phyloP scores from a whole-genome alignment of 495 filamentous ascomycete genomes.

The Haplographium delicatum region DNA sequence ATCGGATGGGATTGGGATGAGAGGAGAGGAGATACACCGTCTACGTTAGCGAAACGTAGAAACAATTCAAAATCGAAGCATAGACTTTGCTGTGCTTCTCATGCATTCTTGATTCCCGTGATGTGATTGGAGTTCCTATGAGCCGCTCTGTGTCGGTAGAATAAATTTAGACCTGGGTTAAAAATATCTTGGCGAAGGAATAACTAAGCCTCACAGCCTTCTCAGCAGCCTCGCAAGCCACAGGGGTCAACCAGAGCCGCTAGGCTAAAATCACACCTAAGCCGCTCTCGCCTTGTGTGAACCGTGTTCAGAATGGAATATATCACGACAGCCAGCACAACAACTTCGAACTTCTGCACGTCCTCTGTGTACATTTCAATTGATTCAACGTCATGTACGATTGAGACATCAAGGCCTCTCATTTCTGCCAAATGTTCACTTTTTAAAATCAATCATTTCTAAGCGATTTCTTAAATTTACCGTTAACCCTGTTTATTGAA shows the following conservation, averaged over 20 bases:
- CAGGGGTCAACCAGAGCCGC: conserved; percentile 3
- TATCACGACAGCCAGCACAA: conserved; percentile 6
- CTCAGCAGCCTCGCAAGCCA: conserved; percentile 11
- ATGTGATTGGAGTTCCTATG: too few species aligned
- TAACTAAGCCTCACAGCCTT: conserved; percentile 8
- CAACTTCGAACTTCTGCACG: conserved; percentile 3
- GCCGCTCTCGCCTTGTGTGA: conserved; percentile 16
- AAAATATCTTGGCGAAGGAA: too few species aligned
- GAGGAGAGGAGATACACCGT: conserved; percentile 17
- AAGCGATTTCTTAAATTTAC: conserved; percentile 3
- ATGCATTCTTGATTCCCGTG: too few species aligned
- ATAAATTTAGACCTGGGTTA: too few species aligned
- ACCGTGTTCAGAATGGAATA: conserved; percentile 22
- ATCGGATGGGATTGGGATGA: conserved; percentile 10
- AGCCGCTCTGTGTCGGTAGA: too few species aligned
- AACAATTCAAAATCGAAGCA: too few species aligned
- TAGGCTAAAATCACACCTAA: not conserved
- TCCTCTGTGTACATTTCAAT: conserved; percentile 10
- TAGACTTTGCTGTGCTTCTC: too few species aligned
- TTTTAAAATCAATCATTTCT: not conserved
- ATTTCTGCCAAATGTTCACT: conserved; percentile 7
- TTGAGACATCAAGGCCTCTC: not conserved
- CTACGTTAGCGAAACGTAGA: conserved; percentile 14
- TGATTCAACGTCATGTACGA: conserved; percentile 7
- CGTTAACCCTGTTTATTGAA: not conserved